Percentiles rank a stretch among this genome's conserved stretches.
These are phyloP conservation scores for Pezicula rhizophila DNA, from an alignment of 2,329 filamentous ascomycete genomes.

Conservation along the genomic window DNA sequence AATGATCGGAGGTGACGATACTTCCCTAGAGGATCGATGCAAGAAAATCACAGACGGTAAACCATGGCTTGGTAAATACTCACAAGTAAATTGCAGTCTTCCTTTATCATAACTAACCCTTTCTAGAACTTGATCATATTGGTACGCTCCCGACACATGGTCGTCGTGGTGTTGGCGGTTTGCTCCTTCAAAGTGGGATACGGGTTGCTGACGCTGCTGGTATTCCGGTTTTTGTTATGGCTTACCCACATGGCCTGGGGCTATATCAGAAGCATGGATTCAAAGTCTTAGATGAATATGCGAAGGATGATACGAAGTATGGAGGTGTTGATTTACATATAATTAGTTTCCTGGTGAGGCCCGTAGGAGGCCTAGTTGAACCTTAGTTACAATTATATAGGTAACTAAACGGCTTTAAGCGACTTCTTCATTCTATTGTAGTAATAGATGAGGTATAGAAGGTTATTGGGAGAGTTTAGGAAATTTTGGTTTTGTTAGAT, in stretches of 20 bases:
- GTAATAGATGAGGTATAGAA: too few relatives aligned
- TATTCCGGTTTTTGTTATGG: not conserved
- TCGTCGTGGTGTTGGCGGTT: not conserved
- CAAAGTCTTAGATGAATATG: not conserved
- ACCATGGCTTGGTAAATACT: too few relatives aligned
- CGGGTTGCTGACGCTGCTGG: not conserved
- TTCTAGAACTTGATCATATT: not conserved
- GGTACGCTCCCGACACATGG: not conserved
- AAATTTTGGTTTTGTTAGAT: too few relatives aligned
- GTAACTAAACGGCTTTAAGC: too few relatives aligned
- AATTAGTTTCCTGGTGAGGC: not conserved
- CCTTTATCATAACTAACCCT: not conserved
- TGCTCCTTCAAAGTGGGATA: not conserved
- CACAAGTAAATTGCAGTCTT: too few relatives aligned
- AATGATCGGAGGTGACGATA: not conserved
- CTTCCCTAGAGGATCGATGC: not conserved
- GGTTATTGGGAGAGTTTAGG: too few relatives aligned
- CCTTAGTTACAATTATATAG: too few relatives aligned
- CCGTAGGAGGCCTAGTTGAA: too few relatives aligned
- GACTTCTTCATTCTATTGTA: too few relatives aligned
- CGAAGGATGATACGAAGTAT: not conserved
- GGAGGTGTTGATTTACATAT: not conserved
- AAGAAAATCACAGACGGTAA: not conserved
- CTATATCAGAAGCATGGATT: not conserved
- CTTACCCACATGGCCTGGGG: not conserved